Conservation (phyloP, 352 stramenopile species). For the Phytophthora ohioensis region DNA sequence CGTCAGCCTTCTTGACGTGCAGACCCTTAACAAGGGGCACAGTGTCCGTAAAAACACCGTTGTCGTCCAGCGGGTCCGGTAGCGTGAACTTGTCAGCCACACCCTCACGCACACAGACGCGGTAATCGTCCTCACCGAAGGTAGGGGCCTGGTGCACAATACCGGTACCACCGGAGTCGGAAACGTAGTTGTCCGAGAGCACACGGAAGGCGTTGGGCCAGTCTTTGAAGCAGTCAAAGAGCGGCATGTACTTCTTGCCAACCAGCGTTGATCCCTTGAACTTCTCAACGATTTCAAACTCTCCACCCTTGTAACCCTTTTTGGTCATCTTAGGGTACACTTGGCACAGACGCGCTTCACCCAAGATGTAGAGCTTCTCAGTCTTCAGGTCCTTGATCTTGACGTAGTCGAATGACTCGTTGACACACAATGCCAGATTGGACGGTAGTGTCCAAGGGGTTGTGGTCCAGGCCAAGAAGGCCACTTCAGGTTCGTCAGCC, state of each 20-base stretch:
- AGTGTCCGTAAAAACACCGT: slow-evolving; percentile 95
- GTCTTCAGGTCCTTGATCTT: slow-evolving; percentile 96
- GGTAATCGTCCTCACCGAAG: slow-evolving; percentile 99
- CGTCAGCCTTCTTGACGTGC: slow-evolving; percentile 99
- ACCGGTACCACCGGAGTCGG: slow-evolving; percentile 96
- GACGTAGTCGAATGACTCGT: slow-evolving; percentile 97
- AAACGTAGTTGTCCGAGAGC: slow-evolving; percentile 98
- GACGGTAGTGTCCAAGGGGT: slow-evolving; percentile 99
- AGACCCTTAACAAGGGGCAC: slow-evolving; percentile 94
- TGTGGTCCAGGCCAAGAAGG: slow-evolving; percentile 98
- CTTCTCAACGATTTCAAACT: slow-evolving; percentile 93
- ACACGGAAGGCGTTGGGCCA: slow-evolving; percentile 95
- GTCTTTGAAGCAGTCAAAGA: slow-evolving; percentile 97
- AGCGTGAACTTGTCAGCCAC: slow-evolving; percentile 96
- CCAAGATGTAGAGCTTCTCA: slow-evolving; percentile 94
- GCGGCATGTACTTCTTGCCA: slow-evolving; percentile 96
- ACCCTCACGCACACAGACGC: slow-evolving; percentile 96
- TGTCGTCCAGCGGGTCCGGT: slow-evolving; percentile 97
- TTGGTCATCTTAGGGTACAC: slow-evolving; percentile 98
- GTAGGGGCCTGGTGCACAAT: slow-evolving; percentile 99
- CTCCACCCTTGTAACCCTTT: slow-evolving; percentile 96
- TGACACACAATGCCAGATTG: slow-evolving; percentile 99
- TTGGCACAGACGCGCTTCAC: slow-evolving; percentile 93
- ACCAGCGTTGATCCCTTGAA: slow-evolving; percentile 94
- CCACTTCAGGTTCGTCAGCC: slow-evolving; percentile 84